Conservation (phyloP, 805 yeast species). For the Ogataea philodendri region DNA sequence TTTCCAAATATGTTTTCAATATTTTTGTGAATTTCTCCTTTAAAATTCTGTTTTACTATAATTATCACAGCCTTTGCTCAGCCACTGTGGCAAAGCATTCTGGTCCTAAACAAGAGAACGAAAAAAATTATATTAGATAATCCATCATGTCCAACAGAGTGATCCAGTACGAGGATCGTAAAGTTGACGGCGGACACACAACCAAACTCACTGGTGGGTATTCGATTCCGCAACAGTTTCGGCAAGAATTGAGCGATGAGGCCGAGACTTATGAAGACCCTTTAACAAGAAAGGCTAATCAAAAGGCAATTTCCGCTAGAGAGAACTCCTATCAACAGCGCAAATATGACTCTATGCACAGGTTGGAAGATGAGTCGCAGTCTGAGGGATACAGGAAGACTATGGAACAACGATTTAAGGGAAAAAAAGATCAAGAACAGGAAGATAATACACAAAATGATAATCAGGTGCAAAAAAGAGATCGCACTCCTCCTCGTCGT, state of each 20-base stretch:
- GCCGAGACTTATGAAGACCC: slow-evolving; percentile 26
- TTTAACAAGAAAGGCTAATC: slow-evolving; percentile 25
- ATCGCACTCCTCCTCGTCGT: slow-evolving; percentile 24
- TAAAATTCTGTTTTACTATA: slow-evolving; percentile 7
- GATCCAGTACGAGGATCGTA: slow-evolving; percentile 6
- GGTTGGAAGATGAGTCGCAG: slow-evolving; percentile 13
- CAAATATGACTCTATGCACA: slow-evolving; percentile 21
- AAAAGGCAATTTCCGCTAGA: slow-evolving; percentile 33
- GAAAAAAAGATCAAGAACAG: slow-evolving; percentile 39
- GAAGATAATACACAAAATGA: slow-evolving; percentile 29
- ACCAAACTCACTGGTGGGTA: slow-evolving; percentile 19
- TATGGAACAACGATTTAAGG: slow-evolving; percentile 41
- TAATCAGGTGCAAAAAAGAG: slow-evolving; percentile 21
- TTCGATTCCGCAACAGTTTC: slow-evolving; percentile 26
- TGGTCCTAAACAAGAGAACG: too few relatives aligned
- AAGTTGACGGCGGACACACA: background rate
- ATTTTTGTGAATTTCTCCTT: slow-evolving; percentile 7
- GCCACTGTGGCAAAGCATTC: slow-evolving; percentile 14
- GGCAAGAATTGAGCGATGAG: slow-evolving; percentile 21
- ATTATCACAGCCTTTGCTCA: slow-evolving; percentile 6
- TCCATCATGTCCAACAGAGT: slow-evolving; percentile 10
- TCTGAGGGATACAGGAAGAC: slow-evolving; percentile 40
- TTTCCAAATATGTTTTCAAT: background rate
- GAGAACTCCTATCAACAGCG: slow-evolving; percentile 50
- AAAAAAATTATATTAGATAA: slow-evolving; percentile 3